phyloP scores from a whole-genome alignment of 306 rosid genomes.

The Malus orientalis region DNA sequence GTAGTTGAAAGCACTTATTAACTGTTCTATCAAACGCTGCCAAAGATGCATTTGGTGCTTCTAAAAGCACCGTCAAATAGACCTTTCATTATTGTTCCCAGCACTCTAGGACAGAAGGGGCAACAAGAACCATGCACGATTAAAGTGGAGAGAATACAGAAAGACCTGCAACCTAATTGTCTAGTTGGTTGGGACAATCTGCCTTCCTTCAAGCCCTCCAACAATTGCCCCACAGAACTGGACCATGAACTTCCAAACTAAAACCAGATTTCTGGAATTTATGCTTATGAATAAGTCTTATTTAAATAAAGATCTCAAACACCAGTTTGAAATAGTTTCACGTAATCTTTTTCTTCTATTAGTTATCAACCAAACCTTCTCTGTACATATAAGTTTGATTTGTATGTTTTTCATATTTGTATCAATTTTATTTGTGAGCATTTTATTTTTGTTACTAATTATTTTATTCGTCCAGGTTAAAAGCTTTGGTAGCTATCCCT shows the following conservation, averaged over 20 bases:
- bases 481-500: constrained; percentile 88
- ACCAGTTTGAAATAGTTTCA: background rate
- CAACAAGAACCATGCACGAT: background rate
- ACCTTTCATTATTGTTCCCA: background rate
- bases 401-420: background rate
- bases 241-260: background rate
- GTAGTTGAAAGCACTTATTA: background rate
- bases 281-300: background rate
- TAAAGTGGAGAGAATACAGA: background rate
- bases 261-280: background rate
- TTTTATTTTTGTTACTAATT: constrained; percentile 1
- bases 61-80: background rate
- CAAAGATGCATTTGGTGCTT: too few species aligned
- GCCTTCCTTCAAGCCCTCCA: background rate
- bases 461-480: constrained; percentile 50
- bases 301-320: background rate
- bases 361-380: background rate
- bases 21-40: background rate
- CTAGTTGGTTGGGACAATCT: background rate
- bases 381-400: background rate
- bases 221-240: background rate
- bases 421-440: background rate
- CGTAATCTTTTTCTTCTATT: background rate
- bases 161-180: background rate
- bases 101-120: background rate